Conservation (phyloP, 1,284 basidiomycete genomes). For the Rhizoctonia solani region DNA sequence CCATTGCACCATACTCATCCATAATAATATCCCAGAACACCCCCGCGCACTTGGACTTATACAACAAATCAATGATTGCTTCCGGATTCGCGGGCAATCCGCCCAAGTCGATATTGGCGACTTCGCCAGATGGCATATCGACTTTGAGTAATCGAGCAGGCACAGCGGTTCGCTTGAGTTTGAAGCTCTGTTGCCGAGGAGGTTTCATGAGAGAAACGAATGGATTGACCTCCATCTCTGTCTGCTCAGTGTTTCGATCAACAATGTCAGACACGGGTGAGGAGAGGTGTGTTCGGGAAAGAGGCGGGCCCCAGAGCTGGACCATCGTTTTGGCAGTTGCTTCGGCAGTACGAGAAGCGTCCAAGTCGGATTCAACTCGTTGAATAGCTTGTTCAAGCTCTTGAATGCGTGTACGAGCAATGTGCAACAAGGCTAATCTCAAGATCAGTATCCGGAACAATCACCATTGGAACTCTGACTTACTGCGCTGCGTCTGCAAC, state of each 20-base stretch:
- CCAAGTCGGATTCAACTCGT: slow-evolving; percentile 17
- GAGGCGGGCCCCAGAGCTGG: slow-evolving; percentile 17
- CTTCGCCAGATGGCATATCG: slow-evolving; percentile 24
- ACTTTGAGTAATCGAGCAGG: slow-evolving; percentile 16
- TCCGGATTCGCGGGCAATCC: slow-evolving; percentile 9
- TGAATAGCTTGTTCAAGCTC: slow-evolving; percentile 30
- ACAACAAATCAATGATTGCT: slow-evolving; percentile 14
- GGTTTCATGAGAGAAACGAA: slow-evolving; percentile 26
- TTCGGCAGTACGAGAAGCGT: slow-evolving; percentile 20
- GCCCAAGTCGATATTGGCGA: slow-evolving; percentile 16
- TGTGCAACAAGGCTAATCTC: slow-evolving; percentile 21
- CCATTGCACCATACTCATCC: slow-evolving; percentile 32
- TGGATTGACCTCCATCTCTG: not conserved
- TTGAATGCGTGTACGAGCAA: slow-evolving; percentile 26
- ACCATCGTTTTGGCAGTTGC: slow-evolving; percentile 33
- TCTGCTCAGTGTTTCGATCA: not conserved
- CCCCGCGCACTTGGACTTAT: slow-evolving; percentile 26
- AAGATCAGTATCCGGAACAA: not conserved
- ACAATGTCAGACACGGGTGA: not conserved
- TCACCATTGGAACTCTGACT: not conserved
- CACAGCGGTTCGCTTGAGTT: slow-evolving; percentile 20
- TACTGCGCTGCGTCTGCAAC: slow-evolving; percentile 27
- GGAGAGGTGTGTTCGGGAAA: not conserved
- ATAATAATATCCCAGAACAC: slow-evolving; percentile 34
- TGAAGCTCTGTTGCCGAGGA: slow-evolving; percentile 29